Percentiles rank a stretch among this genome's conserved stretches.
phyloP scores from a whole-genome alignment of 768 basidiomycete species.

The Strobilomyces confusus region DNA sequence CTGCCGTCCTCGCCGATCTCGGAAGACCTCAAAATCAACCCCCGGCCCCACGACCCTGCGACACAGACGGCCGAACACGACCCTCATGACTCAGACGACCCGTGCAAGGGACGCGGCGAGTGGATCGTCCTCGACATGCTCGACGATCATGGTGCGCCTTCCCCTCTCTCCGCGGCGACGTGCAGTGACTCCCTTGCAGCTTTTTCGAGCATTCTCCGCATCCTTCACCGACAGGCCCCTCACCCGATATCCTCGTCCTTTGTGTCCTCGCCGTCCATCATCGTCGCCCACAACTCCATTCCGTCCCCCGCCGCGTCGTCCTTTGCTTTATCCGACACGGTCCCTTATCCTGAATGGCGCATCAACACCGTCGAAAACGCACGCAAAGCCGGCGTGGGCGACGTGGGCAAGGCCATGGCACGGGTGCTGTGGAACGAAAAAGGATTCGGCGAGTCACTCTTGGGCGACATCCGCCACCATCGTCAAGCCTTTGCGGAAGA shows the following conservation, averaged over 20 bases:
- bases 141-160: constrained; percentile 38
- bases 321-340: constrained; percentile 31
- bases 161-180: neutral
- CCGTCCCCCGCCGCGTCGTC: constrained; percentile 4
- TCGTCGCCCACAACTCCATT: constrained; percentile 44
- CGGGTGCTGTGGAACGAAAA: constrained; percentile 38
- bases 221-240: constrained; percentile 45
- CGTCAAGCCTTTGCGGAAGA: constrained; percentile 23
- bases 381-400: constrained; percentile 53
- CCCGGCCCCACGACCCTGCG: neutral
- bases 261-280: constrained; percentile 41
- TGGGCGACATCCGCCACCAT: constrained; percentile 21
- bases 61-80: constrained; percentile 6
- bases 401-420: constrained; percentile 52
- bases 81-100: neutral
- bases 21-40: constrained; percentile 8
- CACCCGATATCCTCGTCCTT: constrained; percentile 40
- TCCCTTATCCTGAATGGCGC: constrained; percentile 71
- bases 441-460: constrained; percentile 13
- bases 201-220: constrained; percentile 46
- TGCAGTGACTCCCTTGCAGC: constrained; percentile 30
- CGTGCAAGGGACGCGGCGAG: constrained; percentile 31
- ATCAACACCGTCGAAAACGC: constrained; percentile 46
- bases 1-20: constrained; percentile 25
- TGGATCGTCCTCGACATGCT: constrained; percentile 54